Percentiles rank a stretch among this genome's conserved stretches.
These are phyloP conservation scores for Macadamia tetraphylla DNA, from an alignment of 164 flowering plant species.

Conservation along the genomic window DNA sequence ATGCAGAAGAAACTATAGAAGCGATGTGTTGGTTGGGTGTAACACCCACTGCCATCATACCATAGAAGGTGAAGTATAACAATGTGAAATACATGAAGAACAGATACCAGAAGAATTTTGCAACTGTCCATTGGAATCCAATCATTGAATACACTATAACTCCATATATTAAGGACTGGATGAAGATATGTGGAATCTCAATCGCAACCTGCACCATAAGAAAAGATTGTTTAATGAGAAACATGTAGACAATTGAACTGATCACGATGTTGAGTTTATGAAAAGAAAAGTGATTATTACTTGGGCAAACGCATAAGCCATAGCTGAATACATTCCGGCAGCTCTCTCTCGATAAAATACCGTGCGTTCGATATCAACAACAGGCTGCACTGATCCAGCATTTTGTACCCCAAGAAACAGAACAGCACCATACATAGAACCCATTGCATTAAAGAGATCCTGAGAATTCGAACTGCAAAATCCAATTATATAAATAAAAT, in stretches of 20 bases:
- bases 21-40: slow-evolving; percentile 47
- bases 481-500: neutral
- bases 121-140: slow-evolving; percentile 47
- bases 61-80: slow-evolving; percentile 48
- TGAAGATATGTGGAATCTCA: slow-evolving; percentile 39
- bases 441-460: slow-evolving; percentile 26
- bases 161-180: slow-evolving; percentile 33
- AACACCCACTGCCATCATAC: slow-evolving; percentile 52
- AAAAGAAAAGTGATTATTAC: slow-evolving; percentile 8
- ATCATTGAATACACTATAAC: slow-evolving; percentile 50
- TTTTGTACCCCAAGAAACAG: slow-evolving; percentile 28
- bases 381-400: slow-evolving; percentile 33
- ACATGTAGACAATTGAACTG: neutral
- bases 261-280: neutral
- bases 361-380: slow-evolving; percentile 33
- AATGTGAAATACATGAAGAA: slow-evolving; percentile 49
- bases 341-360: slow-evolving; percentile 42
- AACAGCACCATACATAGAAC: slow-evolving; percentile 30
- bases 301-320: slow-evolving; percentile 39
- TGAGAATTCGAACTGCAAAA: slow-evolving; percentile 19
- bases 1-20: slow-evolving; percentile 22
- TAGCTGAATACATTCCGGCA: slow-evolving; percentile 42
- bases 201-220: slow-evolving; percentile 20
- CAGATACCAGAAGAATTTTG: slow-evolving; percentile 46
- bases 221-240: neutral